Evolutionary conservation across 306 rosid genomes (phyloP).

Genomic region (Rosa multiflora): DNA sequence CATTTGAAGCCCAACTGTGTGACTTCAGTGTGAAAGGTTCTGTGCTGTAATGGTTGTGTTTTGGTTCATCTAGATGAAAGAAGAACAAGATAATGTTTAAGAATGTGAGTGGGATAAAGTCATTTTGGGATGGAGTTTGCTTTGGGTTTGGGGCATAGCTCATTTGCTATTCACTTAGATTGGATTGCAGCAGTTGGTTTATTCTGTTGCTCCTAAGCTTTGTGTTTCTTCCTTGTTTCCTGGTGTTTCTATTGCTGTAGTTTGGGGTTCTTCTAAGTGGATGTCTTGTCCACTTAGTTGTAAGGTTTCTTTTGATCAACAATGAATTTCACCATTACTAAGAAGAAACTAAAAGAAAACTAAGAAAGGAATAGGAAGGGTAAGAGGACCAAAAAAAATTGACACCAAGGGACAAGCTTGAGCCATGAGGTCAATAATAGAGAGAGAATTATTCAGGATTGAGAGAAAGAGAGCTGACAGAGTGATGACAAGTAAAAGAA

Average conservation of each 20-base stretch:
- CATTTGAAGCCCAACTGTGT: not conserved
- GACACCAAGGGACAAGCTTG: not conserved
- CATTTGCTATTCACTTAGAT: not conserved
- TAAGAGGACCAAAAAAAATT: not conserved
- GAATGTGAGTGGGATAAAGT: not conserved
- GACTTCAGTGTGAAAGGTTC: not conserved
- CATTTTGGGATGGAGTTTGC: not conserved
- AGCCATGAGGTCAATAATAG: not conserved
- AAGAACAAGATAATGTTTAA: not conserved
- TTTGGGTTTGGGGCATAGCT: not conserved
- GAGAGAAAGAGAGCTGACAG: not conserved
- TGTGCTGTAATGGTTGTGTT: not conserved
- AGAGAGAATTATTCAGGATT: not conserved
- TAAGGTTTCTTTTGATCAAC: not conserved
- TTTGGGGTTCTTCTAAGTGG: not conserved
- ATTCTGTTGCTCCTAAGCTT: not conserved
- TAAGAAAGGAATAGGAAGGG: not conserved
- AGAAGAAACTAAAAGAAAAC: not conserved
- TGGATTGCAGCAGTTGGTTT: not conserved
- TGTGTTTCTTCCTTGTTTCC: not conserved
- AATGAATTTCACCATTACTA: not conserved
- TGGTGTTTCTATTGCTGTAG: not conserved
- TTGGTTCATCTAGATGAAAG: not conserved
- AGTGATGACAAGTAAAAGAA: not conserved
- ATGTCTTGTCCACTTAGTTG: not conserved